Evolutionary conservation across 345 rosid species (phyloP), one percentile per base, ranked within the genome.

Genomic region (Euphorbia peplus): DNA sequence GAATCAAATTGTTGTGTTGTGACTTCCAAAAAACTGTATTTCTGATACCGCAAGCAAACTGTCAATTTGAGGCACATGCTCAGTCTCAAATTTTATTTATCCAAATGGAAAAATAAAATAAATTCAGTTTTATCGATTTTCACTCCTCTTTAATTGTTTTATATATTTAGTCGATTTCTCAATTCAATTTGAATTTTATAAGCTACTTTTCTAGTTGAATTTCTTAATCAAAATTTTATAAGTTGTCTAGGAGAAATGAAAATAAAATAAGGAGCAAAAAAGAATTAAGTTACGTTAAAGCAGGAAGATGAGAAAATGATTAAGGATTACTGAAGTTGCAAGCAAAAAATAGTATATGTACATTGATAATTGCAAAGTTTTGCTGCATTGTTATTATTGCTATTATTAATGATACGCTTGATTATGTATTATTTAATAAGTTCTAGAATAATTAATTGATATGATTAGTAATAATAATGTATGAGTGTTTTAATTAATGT

Each of bases 271-370:
- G n/a, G 51, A 46, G 51, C n/a, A 1, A 14, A 46, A 46, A 46
- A 0, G 30, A 14, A 1, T 15, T 16, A 18, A 7, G 35, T 12
- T 3, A 42, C 24, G 66, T n/a, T n/a, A n/a, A n/a, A n/a, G n/a
- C n/a, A n/a, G n/a, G n/a, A n/a, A n/a, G n/a, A n/a, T n/a, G n/a
- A n/a, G n/a, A n/a, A n/a, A n/a, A n/a, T n/a, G n/a, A 39, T 24
- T 22, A 62, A 62, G 51, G 66, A 22, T 21, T 41, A 22, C 51
- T 14, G 29, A 62, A 62, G 30, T 41, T 39, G 51, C 14, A 62
- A 62, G 66, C 46, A 41, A 62, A n/a, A n/a, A n/a, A n/a, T n/a
- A n/a, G n/a, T n/a, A n/a, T n/a, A 39, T 39, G 66, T 22, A 24
- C 14, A 22, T n/a, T n/a, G n/a, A n/a, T 24, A 14, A 62, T 62